Evolutionary conservation across 352 stramenopile genomes (phyloP).

Genomic region (Phytophthora tentaculata): DNA sequence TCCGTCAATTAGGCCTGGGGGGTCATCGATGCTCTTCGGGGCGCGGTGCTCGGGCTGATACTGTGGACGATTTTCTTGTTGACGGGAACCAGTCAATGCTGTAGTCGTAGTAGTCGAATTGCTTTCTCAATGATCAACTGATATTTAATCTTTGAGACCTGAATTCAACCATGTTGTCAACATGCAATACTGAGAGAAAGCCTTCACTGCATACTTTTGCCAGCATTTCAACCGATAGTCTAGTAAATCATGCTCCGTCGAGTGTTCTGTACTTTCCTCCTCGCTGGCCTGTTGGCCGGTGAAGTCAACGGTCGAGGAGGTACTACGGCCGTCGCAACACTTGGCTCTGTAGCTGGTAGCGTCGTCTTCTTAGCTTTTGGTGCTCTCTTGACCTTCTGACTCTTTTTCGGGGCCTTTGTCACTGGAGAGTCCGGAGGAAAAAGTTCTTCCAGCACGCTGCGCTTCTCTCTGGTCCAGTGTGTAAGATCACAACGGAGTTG

Average conservation of each 20-base stretch:
- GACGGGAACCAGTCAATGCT: constrained; percentile 48
- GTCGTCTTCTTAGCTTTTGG: not conserved
- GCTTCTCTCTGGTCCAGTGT: constrained; percentile 60
- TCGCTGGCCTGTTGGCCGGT: not conserved
- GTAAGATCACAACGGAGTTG: constrained; percentile 61
- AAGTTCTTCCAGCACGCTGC: constrained; percentile 55
- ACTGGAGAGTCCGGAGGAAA: constrained; percentile 32
- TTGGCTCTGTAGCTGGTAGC: not conserved
- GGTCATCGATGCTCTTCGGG: constrained; percentile 33
- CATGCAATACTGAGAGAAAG: constrained; percentile 71
- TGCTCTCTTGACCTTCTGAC: constrained; percentile 6
- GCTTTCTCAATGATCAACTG: constrained; percentile 81
- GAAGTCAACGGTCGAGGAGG: constrained; percentile 20
- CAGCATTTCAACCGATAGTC: not conserved
- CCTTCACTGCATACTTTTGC: not conserved
- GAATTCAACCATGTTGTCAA: constrained; percentile 68
- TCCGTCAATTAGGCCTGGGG: constrained; percentile 64
- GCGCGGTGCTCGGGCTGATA: constrained; percentile 44
- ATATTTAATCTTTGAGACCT: constrained; percentile 90
- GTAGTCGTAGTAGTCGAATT: not conserved
- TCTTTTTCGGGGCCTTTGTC: constrained; percentile 11
- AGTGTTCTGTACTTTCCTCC: not conserved
- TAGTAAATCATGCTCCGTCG: constrained; percentile 29
- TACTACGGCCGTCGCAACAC: not conserved
- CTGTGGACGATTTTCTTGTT: constrained; percentile 80